Base-by-base conservation (phyloP, 306 rosid species). In the Prosopis cineraria region DNA sequence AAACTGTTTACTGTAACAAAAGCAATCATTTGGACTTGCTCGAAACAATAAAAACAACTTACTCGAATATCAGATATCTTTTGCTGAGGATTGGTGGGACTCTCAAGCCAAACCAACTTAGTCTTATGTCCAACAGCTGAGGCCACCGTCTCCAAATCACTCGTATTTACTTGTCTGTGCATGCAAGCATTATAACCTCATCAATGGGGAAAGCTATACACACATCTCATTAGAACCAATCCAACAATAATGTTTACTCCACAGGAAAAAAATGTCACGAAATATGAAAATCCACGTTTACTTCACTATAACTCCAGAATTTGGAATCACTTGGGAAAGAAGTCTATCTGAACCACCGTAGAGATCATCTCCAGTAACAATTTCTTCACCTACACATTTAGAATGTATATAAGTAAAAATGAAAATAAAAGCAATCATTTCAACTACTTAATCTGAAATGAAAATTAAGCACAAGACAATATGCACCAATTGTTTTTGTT, bases 101-200 rank as follows among this genome's bases (percentile, higher is more conserved):
- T 92, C 91, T 95, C 98, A 76, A 90, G 80, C 98, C 98, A 95
- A 82, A 95, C 93, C 80, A 91, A 97, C 92, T 92, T 95, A 8
- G 97, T 92, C 84, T n/a, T 34, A 58, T 90, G 90, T 62, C 96
- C 90, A 84, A 95, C 86, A 25, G 93, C 89, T 73, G 89, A 80
- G 72, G 91, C 88, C 72, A 95, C 91, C 80, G 89, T 97, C 77
- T 91, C 85, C 75, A 91, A 77, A 78, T 89, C 86, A 80, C 80
- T 31, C 55, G 97, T 91, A 76, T 95, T 86, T 69, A 92, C 89
- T 81, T 95, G 89, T 73, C 98, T 92, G 87, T 83, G 75, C 44
- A 78, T 70, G 44, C 68, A 75, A 80, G 70, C 82, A 76, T 68
- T 80, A 50, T 31, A 77, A 73, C 70, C 39, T 63, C 63, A 75